Evolutionary conservation across 2,329 filamentous ascomycete species (phyloP).

Genomic region (Colletotrichum tropicale): DNA sequence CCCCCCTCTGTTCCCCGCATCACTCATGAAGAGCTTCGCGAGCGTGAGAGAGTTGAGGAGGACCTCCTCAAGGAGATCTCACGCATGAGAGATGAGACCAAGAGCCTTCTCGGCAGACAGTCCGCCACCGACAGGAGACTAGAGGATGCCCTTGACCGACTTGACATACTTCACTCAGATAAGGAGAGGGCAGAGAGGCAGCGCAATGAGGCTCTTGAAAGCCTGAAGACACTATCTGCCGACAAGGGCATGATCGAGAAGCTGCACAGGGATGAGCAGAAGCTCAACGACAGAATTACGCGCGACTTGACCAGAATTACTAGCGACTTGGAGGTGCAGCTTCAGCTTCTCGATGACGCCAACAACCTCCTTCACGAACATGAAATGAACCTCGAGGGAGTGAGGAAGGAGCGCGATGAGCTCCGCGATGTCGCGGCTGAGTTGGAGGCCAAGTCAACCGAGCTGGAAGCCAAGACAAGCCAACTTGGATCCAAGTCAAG

Average conservation of each 20-base stretch:
- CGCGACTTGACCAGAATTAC: constrained; percentile 8
- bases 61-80: constrained; percentile 15
- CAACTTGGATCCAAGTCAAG: constrained; percentile 4
- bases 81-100: constrained; percentile 17
- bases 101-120: constrained; percentile 9
- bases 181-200: not conserved
- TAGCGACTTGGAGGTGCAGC: constrained; percentile 15
- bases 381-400: constrained; percentile 1
- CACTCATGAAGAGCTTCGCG: constrained; percentile 4
- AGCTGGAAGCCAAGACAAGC: not conserved
- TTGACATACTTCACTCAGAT: not conserved
- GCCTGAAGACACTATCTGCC: not conserved
- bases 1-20: constrained; percentile 5
- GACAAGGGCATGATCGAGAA: constrained; percentile 14
- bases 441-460: not conserved
- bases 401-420: constrained; percentile 8
- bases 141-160: constrained; percentile 5
- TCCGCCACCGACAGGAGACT: constrained; percentile 13
- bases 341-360: constrained; percentile 10
- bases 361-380: constrained; percentile 6
- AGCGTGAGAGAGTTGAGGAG: constrained; percentile 9
- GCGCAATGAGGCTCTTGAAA: not conserved
- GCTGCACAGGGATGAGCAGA: not conserved
- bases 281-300: not conserved
- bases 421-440: constrained; percentile 5